Base-by-base conservation (phyloP, 2,329 filamentous ascomycete species). In the Tolypocladium guangdongense region DNA sequence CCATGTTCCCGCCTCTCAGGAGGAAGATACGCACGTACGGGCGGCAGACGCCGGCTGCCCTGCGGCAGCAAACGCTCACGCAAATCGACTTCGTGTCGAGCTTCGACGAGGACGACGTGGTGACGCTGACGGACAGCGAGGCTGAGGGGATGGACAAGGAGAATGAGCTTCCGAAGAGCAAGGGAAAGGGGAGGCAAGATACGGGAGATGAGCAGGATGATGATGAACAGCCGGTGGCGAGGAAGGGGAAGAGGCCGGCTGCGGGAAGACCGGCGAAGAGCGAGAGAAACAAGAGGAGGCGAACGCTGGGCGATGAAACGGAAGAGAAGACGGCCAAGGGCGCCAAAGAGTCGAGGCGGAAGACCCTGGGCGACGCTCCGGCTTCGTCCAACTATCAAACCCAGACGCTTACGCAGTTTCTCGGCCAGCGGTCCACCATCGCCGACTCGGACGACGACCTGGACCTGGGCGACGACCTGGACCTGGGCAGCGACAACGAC, bases 11-110 rank as follows among this genome's bases (percentile, higher is more conserved):
- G 0, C 53, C 65, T 14, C 64, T 69, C 24, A 64, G 62, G 49
- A 69, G 58, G 38, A 60, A 59, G 16, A 58, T 72, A 14, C 67
- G 65, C 27, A 69, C 67, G n/a, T 71, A 71, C 51, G 65, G 64
- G 12, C 63, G 64, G 20, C 58, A 62, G 49, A 62, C 59, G 37
- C 55, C 53, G 14, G 58, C 55, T 54, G 59, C 61, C 41, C 52
- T 71, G 46, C 65, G 64, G 54, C 72, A 75, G 60, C 68, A 72
- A 60, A 75, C 72, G 1, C 57, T 75, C 24, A 75, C 72, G 6
- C 72, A 75, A 57, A 67, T 73, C 45, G 68, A 69, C 48, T 71
- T 68, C 61, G 67, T 69, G 20, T 69, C 62, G 38, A 67, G 64
- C 56, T 64, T 66, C n/a, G 53, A 55, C 18, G 68, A 62, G 20